Percentiles rank a stretch among this genome's conserved stretches.
These are phyloP conservation scores for Ilex aquifolium DNA, from an alignment of 257 asterid genomes.

Conservation along the genomic window DNA sequence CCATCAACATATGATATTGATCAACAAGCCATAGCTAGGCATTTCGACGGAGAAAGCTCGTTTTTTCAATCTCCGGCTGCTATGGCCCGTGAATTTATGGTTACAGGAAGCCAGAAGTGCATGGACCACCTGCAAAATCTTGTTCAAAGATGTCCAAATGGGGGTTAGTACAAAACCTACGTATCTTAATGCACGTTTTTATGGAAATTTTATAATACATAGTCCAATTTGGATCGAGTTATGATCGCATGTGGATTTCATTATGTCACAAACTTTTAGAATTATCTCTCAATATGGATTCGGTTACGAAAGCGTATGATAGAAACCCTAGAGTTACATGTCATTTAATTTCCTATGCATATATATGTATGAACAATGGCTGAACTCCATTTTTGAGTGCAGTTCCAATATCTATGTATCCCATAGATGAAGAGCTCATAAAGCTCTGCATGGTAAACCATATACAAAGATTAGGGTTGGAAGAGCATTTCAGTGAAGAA, in stretches of 20 bases:
- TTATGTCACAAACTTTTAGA: too few species aligned
- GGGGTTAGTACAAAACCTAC: slow-evolving; percentile 20
- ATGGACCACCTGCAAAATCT: slow-evolving; percentile 31
- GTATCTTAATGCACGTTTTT: background rate
- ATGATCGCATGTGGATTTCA: too few species aligned
- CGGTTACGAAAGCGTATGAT: too few species aligned
- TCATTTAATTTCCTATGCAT: too few species aligned
- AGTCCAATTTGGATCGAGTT: too few species aligned
- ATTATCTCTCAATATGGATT: too few species aligned
- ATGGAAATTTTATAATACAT: too few species aligned
- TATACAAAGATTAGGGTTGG: slow-evolving; percentile 48
- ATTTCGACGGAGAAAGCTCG: slow-evolving; percentile 32
- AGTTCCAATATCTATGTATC: slow-evolving; percentile 34
- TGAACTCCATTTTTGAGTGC: slow-evolving; percentile 5
- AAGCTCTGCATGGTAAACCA: slow-evolving; percentile 46
- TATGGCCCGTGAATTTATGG: slow-evolving; percentile 38
- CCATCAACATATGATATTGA: slow-evolving; percentile 13
- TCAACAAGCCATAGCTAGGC: slow-evolving; percentile 6
- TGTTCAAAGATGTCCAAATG: slow-evolving; percentile 32
- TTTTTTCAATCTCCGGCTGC: slow-evolving; percentile 51
- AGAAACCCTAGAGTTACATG: too few species aligned
- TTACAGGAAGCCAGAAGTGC: slow-evolving; percentile 23
- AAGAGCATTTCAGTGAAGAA: slow-evolving; percentile 34
- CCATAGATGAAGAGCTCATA: slow-evolving; percentile 40
- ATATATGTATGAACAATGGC: too few species aligned